Evolutionary conservation across 306 rosid species (phyloP).

Genomic region (Lotus japonicus): DNA sequence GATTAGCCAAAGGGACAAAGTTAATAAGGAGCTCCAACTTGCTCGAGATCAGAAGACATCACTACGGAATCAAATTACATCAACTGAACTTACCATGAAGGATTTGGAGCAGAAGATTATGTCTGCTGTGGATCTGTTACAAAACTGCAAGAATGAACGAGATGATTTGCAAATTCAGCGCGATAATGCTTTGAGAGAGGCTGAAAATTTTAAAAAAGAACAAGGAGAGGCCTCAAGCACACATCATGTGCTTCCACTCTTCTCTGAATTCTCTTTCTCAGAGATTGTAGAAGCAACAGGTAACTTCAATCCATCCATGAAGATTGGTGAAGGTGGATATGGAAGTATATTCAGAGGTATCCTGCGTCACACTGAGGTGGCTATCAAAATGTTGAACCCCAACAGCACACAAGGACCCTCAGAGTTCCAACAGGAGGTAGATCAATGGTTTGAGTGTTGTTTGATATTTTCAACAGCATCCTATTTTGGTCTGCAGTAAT

Average conservation of each 20-base stretch:
- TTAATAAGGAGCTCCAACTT: slow-evolving; percentile 45
- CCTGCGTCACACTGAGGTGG: slow-evolving; percentile 71
- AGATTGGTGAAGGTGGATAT: slow-evolving; percentile 95
- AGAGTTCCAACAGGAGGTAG: slow-evolving; percentile 88
- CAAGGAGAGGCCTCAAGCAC: slow-evolving; percentile 47
- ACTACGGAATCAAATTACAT: slow-evolving; percentile 49
- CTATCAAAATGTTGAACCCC: slow-evolving; percentile 58
- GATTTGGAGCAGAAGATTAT: slow-evolving; percentile 51
- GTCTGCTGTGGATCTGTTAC: slow-evolving; percentile 41
- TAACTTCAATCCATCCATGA: slow-evolving; percentile 43
- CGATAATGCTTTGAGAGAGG: slow-evolving; percentile 58
- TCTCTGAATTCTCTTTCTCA: slow-evolving; percentile 50
- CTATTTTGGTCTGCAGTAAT: neutral
- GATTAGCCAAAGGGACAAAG: slow-evolving; percentile 39
- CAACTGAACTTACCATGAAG: slow-evolving; percentile 34
- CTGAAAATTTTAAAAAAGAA: slow-evolving; percentile 54
- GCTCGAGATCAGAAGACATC: slow-evolving; percentile 40
- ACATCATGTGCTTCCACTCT: slow-evolving; percentile 34
- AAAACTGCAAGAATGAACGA: slow-evolving; percentile 44
- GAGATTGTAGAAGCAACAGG: slow-evolving; percentile 71
- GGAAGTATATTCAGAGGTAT: slow-evolving; percentile 71
- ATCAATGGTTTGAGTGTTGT: slow-evolving; percentile 5
- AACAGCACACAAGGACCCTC: slow-evolving; percentile 60
- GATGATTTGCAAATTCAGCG: slow-evolving; percentile 53
- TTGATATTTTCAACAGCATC: neutral